phyloP scores from a whole-genome alignment of 495 filamentous ascomycete genomes.

The Massariosphaeria phaeospora region DNA sequence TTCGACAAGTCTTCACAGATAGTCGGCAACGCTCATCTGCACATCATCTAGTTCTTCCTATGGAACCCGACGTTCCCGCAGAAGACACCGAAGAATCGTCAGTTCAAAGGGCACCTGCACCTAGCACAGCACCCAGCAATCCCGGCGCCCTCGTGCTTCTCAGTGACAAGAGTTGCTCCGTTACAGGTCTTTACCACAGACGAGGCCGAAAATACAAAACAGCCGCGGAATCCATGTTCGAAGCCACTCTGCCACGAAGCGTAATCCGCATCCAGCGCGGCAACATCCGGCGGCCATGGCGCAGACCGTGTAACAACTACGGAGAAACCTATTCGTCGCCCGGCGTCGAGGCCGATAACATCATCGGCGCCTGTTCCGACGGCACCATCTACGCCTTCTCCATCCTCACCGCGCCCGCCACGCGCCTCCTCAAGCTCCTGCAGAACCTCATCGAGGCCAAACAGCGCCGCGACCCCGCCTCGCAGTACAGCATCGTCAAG shows the following conservation, averaged over 20 bases:
- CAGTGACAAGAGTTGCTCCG: constrained; percentile 30
- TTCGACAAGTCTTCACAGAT: constrained; percentile 34
- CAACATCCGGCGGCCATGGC: constrained; percentile 37
- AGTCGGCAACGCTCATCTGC: constrained; percentile 1
- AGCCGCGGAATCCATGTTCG: constrained; percentile 33
- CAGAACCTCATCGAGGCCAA: constrained; percentile 24
- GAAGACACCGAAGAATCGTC: neutral
- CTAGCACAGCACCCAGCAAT: constrained; percentile 8
- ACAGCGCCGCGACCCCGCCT: neutral
- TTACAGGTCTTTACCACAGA: constrained; percentile 32
- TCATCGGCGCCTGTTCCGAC: constrained; percentile 38
- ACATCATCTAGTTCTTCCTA: constrained; percentile 16
- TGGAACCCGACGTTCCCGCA: neutral
- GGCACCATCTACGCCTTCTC: constrained; percentile 36
- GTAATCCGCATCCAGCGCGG: constrained; percentile 36
- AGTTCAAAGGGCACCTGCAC: neutral
- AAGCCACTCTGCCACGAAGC: constrained; percentile 34
- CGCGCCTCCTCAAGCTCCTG: constrained; percentile 26
- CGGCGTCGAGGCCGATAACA: constrained; percentile 34
- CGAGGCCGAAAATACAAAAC: constrained; percentile 5
- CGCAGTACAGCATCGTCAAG: neutral
- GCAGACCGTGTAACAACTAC: constrained; percentile 41
- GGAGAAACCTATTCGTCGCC: neutral
- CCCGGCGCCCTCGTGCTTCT: constrained; percentile 24
- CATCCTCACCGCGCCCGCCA: constrained; percentile 31